Evolutionary conservation across 2,329 filamentous ascomycete species (phyloP), one percentile per base, ranked within the genome.

Genomic region (Trichoderma sp.): DNA sequence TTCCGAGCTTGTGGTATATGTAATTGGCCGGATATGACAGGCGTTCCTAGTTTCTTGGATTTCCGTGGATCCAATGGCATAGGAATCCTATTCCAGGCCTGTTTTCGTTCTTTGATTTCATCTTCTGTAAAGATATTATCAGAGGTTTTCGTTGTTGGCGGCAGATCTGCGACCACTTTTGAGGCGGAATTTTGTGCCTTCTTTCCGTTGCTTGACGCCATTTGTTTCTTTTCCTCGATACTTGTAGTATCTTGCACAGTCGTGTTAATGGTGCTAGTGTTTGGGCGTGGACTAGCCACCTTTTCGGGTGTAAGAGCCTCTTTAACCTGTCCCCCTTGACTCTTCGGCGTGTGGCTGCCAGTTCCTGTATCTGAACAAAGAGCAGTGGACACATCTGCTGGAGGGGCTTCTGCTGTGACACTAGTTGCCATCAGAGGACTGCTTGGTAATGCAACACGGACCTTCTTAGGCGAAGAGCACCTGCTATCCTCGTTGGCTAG

Each of bases 41-140:
- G 17, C 13, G 45, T 25, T 54, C 39, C 59, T 65, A 59, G 39
- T 67, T 64, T 72, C 35, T 64, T 67, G 68, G 59, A 68, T 50
- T 64, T 68, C 45, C 63, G 71, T 59, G 70, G 74, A 67, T 72
- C 70, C 64, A 77, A 68, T 53, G 78, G 77, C 75, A 78, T 75
- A 45, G 74, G 69, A 70, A 79, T 79, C 67, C 73, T 77, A 73
- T 76, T 71, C 76, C 76, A 78, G 61, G 72, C 73, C 72, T 73
- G 71, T 68, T 71, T 74, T 66, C 77, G 74, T 45, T 70, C 72
- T 69, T 74, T 73, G 37, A 78, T 76, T 66, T 79, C 70, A 57
- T 75, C 69, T 53, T 74, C 72, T 13, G 77, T 77, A 42, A 77
- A 78, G 5, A 67, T 57, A 45, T 64, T 63, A 27, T 56, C 64